A percentile compares a stretch with the other conserved stretches of the same genome.
phyloP scores from a whole-genome alignment of 192 early-diverging fungal genomes.

The Lunasporangiospora selenospora region DNA sequence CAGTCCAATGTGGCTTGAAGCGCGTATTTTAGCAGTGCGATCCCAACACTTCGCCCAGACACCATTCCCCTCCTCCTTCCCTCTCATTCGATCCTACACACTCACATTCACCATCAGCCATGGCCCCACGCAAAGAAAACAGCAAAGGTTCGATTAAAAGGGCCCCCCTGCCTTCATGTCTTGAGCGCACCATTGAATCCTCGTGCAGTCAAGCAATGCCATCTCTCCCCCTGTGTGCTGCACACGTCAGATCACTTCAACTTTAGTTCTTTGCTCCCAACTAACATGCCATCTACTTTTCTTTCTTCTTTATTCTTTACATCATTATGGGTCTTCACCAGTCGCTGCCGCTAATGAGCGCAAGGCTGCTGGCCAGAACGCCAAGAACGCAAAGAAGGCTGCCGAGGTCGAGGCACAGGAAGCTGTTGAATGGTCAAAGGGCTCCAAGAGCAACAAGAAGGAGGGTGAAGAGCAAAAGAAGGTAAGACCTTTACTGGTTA shows the following conservation, averaged over 20 bases:
- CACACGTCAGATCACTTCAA: too few relatives aligned
- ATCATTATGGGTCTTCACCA: slow-evolving; percentile 29
- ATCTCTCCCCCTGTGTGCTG: too few relatives aligned
- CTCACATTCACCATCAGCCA: slow-evolving; percentile 2
- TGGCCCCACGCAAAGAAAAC: slow-evolving; percentile 40
- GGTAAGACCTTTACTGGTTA: slow-evolving; percentile 39
- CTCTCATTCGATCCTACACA: not conserved
- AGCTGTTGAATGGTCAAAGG: slow-evolving; percentile 66
- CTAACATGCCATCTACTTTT: too few relatives aligned
- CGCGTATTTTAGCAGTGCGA: too few relatives aligned
- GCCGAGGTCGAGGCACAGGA: slow-evolving; percentile 65
- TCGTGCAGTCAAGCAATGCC: too few relatives aligned
- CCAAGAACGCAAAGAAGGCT: slow-evolving; percentile 59
- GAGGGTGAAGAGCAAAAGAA: slow-evolving; percentile 65
- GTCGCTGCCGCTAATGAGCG: slow-evolving; percentile 75
- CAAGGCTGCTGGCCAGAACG: slow-evolving; percentile 72
- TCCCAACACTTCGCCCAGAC: too few relatives aligned
- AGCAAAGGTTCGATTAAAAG: slow-evolving; percentile 24
- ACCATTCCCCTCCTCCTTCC: not conserved
- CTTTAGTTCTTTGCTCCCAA: too few relatives aligned
- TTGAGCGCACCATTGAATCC: too few relatives aligned
- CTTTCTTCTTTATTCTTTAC: too few relatives aligned
- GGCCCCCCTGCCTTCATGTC: too few relatives aligned
- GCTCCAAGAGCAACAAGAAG: slow-evolving; percentile 73
- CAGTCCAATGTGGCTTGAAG: too few relatives aligned